Evolutionary conservation across 805 yeast genomes (phyloP), one percentile per base, ranked within the genome.

Genomic region (Wickerhamomyces bisporus): DNA sequence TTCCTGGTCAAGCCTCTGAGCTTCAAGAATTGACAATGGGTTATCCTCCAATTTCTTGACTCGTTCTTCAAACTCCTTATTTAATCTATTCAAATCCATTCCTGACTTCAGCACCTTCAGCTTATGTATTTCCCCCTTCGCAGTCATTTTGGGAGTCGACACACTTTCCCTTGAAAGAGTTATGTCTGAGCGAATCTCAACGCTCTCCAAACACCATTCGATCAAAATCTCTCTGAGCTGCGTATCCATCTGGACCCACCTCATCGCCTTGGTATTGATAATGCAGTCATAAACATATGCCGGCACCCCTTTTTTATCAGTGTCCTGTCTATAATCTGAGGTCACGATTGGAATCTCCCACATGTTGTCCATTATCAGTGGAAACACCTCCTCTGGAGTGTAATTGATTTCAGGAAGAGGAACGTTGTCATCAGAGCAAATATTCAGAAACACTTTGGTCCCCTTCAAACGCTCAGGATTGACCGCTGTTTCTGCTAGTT

Each of bases 331-430:
- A 34, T 72, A 74, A 0, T 71, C 66, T 0, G 91, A 78, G 0
- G 86, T 77, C 2, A 84, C 71, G 2, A 89, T 76, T 1, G 96
- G 96, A 2, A 87, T 81, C 42, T 83, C 88, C 95, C 96, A 88
- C 51, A 81, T 69, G 50, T 79, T 79, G 26, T 75, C 77, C 60
- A 79, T 74, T 17, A 83, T 79, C 35, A 77, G 58, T 1, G 81
- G 79, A 49, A 79, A 79, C 2, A 86, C 77, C 3, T 64, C 57
- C 27, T 65, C 70, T 3, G 87, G 79, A 26, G 72, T 69, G 50
- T 81, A 83, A 3, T 59, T 58, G 3, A 55, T 50, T 8, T 49
- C 72, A 0, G 95, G 95, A 19, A 65, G 52, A 4, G 94, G 95
- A 0, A 87, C 80, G 20, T 71, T 66, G 2, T 61, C 52, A 49